Percentiles rank a stretch among this genome's conserved stretches.
Conservation (phyloP, 202 grass and related monocot species). For the Schoenoplectus tabernaemontani region DNA sequence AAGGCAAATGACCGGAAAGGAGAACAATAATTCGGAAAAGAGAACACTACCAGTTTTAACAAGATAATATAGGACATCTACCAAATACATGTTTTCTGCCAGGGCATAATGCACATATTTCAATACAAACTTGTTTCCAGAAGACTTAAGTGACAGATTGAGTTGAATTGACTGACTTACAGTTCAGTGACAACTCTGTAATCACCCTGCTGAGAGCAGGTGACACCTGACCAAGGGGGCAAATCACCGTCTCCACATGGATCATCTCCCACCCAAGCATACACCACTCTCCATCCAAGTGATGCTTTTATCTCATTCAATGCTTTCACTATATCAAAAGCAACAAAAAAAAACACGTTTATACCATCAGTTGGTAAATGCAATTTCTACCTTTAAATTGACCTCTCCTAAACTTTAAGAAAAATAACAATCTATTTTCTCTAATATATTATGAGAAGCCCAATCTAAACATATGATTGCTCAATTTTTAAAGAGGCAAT, state of each 20-base stretch:
- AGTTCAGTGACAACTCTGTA: constrained; percentile 96
- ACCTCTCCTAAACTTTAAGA: not conserved
- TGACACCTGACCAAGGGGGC: constrained; percentile 95
- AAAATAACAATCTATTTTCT: not conserved
- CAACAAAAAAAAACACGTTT: not conserved
- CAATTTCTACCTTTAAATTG: not conserved
- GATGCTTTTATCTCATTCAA: constrained; percentile 92
- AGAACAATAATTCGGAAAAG: not conserved
- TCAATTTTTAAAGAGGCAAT: not conserved
- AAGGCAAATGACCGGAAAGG: not conserved
- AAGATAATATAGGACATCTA: not conserved
- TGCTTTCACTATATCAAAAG: constrained; percentile 74
- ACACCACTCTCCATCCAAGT: constrained; percentile 92
- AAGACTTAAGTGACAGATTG: not conserved
- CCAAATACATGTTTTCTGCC: not conserved
- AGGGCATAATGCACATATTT: not conserved
- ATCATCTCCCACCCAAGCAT: constrained; percentile 93
- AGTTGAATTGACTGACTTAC: constrained; percentile 34
- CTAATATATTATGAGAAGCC: not conserved
- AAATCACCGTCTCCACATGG: constrained; percentile 82
- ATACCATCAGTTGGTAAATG: not conserved
- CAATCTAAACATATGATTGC: not conserved
- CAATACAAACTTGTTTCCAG: not conserved
- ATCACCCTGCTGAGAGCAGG: constrained; percentile 87
- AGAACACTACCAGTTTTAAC: not conserved